A percentile compares a stretch with the other conserved stretches of the same genome.
These are phyloP conservation scores for Limonomyces culmigenus DNA, from an alignment of 1,284 basidiomycete species.

Conservation along the genomic window DNA sequence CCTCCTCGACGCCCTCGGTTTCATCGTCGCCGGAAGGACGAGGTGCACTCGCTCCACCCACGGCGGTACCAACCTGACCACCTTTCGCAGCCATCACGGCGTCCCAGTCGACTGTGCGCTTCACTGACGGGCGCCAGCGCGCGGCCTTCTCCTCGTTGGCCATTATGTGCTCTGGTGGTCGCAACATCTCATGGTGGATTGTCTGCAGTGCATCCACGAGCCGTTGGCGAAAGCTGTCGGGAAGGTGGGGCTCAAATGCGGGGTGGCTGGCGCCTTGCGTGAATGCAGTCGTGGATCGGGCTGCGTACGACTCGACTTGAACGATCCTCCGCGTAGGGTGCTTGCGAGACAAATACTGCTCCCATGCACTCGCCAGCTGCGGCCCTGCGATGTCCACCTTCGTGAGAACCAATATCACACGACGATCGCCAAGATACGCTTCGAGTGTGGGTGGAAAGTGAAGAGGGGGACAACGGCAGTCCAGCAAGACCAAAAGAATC, in stretches of 20 bases:
- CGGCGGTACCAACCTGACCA: slow-evolving; percentile 22
- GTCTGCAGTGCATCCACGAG: slow-evolving; percentile 53
- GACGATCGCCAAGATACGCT: slow-evolving; percentile 22
- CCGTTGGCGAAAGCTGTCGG: slow-evolving; percentile 33
- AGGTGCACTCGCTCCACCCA: slow-evolving; percentile 14
- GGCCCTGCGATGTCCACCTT: slow-evolving; percentile 62
- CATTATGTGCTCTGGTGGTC: slow-evolving; percentile 46
- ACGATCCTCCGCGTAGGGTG: slow-evolving; percentile 44
- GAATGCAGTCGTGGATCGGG: slow-evolving; percentile 15
- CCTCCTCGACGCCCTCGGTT: slow-evolving; percentile 13
- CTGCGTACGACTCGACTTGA: slow-evolving; percentile 51
- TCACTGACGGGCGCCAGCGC: slow-evolving; percentile 53
- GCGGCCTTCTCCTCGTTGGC: slow-evolving; percentile 34
- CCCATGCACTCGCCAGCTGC: slow-evolving; percentile 41
- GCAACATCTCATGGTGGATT: slow-evolving; percentile 51
- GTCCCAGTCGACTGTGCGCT: slow-evolving; percentile 60
- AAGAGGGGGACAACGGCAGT: slow-evolving; percentile 69
- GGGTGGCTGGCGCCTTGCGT: slow-evolving; percentile 25
- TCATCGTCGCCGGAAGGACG: slow-evolving; percentile 11
- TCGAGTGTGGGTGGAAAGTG: slow-evolving; percentile 47
- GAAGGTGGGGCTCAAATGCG: slow-evolving; percentile 43
- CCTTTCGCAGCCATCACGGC: slow-evolving; percentile 27
- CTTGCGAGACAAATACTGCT: slow-evolving; percentile 32
- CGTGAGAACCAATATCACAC: slow-evolving; percentile 66
- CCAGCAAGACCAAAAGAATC: slow-evolving; percentile 71